phyloP scores from a whole-genome alignment of 345 rosid genomes.

The Psidium guajava region DNA sequence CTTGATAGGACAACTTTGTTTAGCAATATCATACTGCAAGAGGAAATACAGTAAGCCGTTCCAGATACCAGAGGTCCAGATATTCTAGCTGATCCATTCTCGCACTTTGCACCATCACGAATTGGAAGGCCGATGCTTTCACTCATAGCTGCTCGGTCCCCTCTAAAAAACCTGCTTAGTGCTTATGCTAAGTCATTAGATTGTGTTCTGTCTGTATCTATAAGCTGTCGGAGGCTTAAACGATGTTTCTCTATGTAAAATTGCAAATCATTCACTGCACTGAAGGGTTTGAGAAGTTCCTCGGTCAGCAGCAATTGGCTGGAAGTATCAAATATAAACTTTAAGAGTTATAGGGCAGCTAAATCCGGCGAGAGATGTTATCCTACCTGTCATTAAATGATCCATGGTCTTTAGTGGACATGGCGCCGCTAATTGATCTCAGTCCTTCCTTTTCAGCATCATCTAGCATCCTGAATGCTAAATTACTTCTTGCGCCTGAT shows the following conservation, averaged over 20 bases:
- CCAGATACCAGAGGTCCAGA: conserved; percentile 78
- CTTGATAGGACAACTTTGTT: conserved; percentile 75
- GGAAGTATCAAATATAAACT: not conserved
- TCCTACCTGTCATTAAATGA: conserved; percentile 47
- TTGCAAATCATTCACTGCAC: not conserved
- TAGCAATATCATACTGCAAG: conserved; percentile 84
- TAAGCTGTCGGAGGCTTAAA: not conserved
- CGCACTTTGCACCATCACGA: conserved; percentile 30
- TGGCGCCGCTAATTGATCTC: conserved; percentile 13
- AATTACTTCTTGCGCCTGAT: conserved; percentile 14
- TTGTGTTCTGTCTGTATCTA: not conserved
- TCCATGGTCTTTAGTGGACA: conserved; percentile 22
- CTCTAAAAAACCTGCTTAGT: conserved; percentile 43
- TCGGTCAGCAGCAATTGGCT: not conserved
- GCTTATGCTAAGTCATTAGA: not conserved
- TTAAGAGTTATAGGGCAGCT: not conserved
- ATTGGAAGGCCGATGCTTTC: conserved; percentile 1
- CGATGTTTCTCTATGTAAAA: not conserved
- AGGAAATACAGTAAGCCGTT: conserved; percentile 80
- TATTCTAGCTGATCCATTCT: conserved; percentile 27
- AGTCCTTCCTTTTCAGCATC: conserved; percentile 27
- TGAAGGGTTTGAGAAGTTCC: not conserved
- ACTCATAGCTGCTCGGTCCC: conserved; percentile 17
- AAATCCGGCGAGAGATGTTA: not conserved
- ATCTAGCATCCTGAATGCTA: conserved; percentile 20